Base-by-base conservation (phyloP, 306 rosid genomes). In the Cucurbita pepo region DNA sequence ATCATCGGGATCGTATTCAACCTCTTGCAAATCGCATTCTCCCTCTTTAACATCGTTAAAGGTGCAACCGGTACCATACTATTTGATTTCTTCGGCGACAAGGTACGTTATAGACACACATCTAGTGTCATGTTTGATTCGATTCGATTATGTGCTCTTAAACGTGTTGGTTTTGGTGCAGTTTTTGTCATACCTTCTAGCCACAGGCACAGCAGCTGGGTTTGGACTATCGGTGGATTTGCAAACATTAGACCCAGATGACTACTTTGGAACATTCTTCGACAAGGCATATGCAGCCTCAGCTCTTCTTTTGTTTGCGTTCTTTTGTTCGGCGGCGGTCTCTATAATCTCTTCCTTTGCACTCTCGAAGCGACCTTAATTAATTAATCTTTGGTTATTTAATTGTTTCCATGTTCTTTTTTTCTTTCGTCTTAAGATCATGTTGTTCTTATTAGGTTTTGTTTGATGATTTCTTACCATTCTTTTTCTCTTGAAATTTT, bases 161-260 rank as follows among this genome's bases (percentile, higher is more conserved):
- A 30, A 30, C 3, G 34, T 2, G 34, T 30, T 40, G 72, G 47
- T 15, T 7, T 44, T 65, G 53, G 18, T 40, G 30, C 84, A 90
- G 96, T 41, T 90, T 4, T 77, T 86, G 40, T 90, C 91, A 25
- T 90, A 86, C 50, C 62, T 90, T 55, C 78, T 85, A 37, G 82
- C 89, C 0, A 91, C 90, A 8, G 81, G 86, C 3, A 86, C 85
- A 1, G 88, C 91, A 30, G 93, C 89, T 73, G 93, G 91, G 13
- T 75, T 77, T 16, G 69, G 87, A 0, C 25, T 60, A 5, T 1
- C 37, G 6, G 71, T 64, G 9, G 96, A 87, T 60, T 7, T 85
- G 30, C 57, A 73, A 12, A 21, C 10, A 10, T 0, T 3, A 66
- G 54, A 66, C 2, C 3, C 0, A 41, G 64, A 2, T 2, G 0